Conservation (phyloP, 2,329 filamentous ascomycete species). For the Metarhizium brunneum region DNA sequence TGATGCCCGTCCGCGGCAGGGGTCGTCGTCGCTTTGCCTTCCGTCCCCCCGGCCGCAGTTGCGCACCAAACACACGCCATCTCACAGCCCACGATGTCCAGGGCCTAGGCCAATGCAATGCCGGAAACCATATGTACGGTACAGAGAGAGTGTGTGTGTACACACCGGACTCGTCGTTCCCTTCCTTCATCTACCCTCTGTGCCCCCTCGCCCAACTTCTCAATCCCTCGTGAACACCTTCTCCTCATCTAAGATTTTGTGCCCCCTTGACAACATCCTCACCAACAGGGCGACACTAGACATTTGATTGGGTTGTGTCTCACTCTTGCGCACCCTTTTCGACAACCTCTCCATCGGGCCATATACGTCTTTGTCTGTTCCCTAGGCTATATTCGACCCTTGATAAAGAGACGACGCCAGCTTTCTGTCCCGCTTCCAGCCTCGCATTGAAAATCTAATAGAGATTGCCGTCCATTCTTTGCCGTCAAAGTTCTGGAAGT, state of each 20-base stretch:
- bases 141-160: neutral
- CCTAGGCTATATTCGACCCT: neutral
- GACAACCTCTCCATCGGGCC: constrained; percentile 13
- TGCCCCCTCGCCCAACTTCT: constrained; percentile 17
- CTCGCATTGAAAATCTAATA: neutral
- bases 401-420: constrained; percentile 8
- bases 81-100: constrained; percentile 10
- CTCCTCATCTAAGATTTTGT: constrained; percentile 16
- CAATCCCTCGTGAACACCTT: constrained; percentile 13
- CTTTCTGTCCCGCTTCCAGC: neutral
- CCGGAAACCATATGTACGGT: constrained; percentile 11
- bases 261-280: constrained; percentile 25
- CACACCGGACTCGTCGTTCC: constrained; percentile 5
- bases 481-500: neutral
- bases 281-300: constrained; percentile 19
- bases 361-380: neutral
- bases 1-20: constrained; percentile 5
- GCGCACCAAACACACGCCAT: constrained; percentile 8
- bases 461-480: neutral
- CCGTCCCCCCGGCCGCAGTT: constrained; percentile 15
- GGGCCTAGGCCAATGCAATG: constrained; percentile 8
- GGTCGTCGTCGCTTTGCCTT: constrained; percentile 3
- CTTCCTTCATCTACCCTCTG: constrained; percentile 28
- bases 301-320: constrained; percentile 22
- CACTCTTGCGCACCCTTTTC: constrained; percentile 22